Conservation (phyloP, 1,284 basidiomycete species). For the Phylloboletellus chloephorus region DNA sequence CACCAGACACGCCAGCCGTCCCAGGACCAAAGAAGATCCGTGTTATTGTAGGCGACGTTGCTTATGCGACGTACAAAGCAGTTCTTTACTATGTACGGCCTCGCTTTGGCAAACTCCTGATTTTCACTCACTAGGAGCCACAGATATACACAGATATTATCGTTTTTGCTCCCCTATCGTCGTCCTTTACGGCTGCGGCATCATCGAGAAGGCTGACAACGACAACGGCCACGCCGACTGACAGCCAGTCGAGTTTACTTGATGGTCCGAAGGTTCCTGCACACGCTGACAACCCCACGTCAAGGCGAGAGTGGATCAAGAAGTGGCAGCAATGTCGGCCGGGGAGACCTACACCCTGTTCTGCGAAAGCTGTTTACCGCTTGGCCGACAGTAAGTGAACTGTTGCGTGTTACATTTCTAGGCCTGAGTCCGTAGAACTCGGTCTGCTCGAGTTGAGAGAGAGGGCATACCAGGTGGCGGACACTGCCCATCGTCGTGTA, state of each 20-base stretch:
- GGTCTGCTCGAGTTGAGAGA: constrained; percentile 64
- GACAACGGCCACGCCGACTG: constrained; percentile 30
- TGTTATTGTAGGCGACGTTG: constrained; percentile 70
- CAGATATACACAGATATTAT: constrained; percentile 84
- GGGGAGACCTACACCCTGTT: constrained; percentile 70
- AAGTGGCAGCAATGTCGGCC: constrained; percentile 57
- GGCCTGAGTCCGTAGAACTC: constrained; percentile 44
- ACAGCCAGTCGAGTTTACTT: constrained; percentile 34
- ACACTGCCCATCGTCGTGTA: not conserved
- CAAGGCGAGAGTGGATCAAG: constrained; percentile 60
- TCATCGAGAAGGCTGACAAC: constrained; percentile 15
- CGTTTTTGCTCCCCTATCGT: constrained; percentile 79
- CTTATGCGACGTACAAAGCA: constrained; percentile 79
- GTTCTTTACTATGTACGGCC: constrained; percentile 73
- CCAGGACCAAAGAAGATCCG: constrained; percentile 47
- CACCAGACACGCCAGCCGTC: constrained; percentile 6
- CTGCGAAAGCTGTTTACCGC: constrained; percentile 83
- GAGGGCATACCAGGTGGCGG: constrained; percentile 56
- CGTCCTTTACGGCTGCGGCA: constrained; percentile 44
- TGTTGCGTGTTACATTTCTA: not conserved
- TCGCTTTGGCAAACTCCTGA: constrained; percentile 1
- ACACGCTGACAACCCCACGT: constrained; percentile 32
- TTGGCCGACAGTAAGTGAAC: constrained; percentile 69
- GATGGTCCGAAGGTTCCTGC: constrained; percentile 17
- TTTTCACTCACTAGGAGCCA: constrained; percentile 4